Evolutionary conservation across 2,329 filamentous ascomycete species (phyloP).

Genomic region (Fusarium sterilihyphosum): DNA sequence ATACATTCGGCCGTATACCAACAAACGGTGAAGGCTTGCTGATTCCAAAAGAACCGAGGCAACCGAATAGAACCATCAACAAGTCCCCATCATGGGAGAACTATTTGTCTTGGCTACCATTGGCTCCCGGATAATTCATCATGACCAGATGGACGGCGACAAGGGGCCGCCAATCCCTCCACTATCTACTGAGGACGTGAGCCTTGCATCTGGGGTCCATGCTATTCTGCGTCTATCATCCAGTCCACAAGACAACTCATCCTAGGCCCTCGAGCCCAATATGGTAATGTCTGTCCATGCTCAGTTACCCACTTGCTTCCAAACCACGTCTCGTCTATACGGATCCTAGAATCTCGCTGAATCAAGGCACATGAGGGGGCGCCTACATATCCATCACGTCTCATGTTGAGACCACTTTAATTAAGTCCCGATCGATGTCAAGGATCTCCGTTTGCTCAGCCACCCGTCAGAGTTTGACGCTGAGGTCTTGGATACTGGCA

Average conservation of each 20-base stretch:
- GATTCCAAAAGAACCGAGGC: background rate
- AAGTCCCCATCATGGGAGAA: background rate
- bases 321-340: slow-evolving; percentile 32
- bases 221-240: slow-evolving; percentile 15
- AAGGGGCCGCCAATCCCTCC: slow-evolving; percentile 25
- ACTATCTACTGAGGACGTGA: slow-evolving; percentile 24
- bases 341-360: slow-evolving; percentile 10
- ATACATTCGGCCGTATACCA: background rate
- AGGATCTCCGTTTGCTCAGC: slow-evolving; percentile 29
- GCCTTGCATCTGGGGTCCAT: slow-evolving; percentile 15
- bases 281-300: slow-evolving; percentile 24
- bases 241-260: slow-evolving; percentile 3
- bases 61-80: slow-evolving; percentile 10
- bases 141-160: slow-evolving; percentile 11
- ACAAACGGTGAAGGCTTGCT: background rate
- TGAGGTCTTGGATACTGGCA: slow-evolving; percentile 11
- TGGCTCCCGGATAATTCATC: slow-evolving; percentile 19
- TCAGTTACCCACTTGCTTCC: slow-evolving; percentile 18
- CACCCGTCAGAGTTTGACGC: slow-evolving; percentile 22
- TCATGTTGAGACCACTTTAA: slow-evolving; percentile 43
- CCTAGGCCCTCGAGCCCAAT: slow-evolving; percentile 24
- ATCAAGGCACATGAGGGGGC: slow-evolving; percentile 19
- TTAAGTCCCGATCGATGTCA: slow-evolving; percentile 39
- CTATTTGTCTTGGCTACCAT: slow-evolving; percentile 19
- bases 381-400: slow-evolving; percentile 37